These are phyloP conservation scores for Coprinellus micaceus DNA, from an alignment of 768 basidiomycete genomes.

Conservation along the genomic window DNA sequence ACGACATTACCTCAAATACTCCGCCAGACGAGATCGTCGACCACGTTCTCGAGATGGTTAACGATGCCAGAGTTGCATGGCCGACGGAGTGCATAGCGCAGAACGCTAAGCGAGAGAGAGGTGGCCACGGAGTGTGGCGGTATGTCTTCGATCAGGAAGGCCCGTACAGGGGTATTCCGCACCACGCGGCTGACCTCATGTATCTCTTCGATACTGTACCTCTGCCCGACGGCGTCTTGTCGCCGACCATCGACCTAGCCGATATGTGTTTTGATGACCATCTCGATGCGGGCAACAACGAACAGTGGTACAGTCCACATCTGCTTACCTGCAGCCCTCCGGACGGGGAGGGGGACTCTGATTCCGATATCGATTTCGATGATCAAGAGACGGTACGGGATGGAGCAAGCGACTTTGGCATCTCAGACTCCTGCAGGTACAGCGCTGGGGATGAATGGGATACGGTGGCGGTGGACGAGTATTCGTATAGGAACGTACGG, in stretches of 20 bases:
- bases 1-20: constrained; percentile 64
- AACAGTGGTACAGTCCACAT: constrained; percentile 4
- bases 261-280: constrained; percentile 30
- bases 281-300: constrained; percentile 20
- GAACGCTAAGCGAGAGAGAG: constrained; percentile 45
- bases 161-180: constrained; percentile 58
- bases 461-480: constrained; percentile 58
- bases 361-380: constrained; percentile 1
- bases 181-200: constrained; percentile 69
- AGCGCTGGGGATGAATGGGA: constrained; percentile 42
- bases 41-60: constrained; percentile 67
- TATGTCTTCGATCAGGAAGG: constrained; percentile 84
- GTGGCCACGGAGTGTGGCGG: constrained; percentile 66
- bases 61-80: constrained; percentile 74
- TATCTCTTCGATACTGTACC: constrained; percentile 79
- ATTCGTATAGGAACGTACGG: constrained; percentile 62
- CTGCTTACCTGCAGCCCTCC: no score
- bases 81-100: constrained; percentile 64
- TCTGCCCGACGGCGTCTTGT: constrained; percentile 36
- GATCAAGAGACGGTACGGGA: neutral
- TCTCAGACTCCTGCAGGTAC: no score
- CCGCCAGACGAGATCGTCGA: constrained; percentile 65
- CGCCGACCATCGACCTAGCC: constrained; percentile 3
- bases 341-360: constrained; percentile 11
- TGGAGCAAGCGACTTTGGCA: no score